Evolutionary conservation across 2,329 filamentous ascomycete genomes (phyloP).

Genomic region (Fusarium sp.): DNA sequence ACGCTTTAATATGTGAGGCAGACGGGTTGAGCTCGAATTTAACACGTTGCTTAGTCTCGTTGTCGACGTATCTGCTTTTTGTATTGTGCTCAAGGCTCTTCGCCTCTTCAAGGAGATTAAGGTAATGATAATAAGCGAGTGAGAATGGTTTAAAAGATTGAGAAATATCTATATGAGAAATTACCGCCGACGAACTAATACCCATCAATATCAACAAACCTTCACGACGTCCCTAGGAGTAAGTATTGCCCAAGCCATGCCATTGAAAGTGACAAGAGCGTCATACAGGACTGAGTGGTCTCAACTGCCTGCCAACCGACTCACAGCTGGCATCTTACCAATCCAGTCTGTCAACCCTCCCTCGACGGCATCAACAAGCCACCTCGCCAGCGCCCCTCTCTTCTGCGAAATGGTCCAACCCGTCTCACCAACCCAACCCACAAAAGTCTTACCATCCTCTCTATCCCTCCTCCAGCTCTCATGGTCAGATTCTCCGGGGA

Average conservation of each 20-base stretch:
- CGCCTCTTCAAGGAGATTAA: too few species aligned
- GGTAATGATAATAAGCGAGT: too few species aligned
- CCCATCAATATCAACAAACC: background rate
- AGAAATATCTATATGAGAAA: too few species aligned
- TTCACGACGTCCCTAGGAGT: background rate
- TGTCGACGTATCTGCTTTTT: too few species aligned
- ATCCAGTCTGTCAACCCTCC: background rate
- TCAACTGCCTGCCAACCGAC: background rate
- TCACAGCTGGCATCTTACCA: background rate
- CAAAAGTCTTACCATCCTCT: constrained; percentile 16
- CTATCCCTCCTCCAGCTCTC: constrained; percentile 43
- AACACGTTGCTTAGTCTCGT: too few species aligned
- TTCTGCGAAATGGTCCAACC: background rate
- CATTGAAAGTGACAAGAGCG: fast-evolving
- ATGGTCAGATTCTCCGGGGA: constrained; percentile 42
- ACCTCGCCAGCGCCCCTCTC: background rate
- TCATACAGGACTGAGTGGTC: background rate
- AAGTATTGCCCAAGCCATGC: background rate
- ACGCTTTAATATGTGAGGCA: background rate
- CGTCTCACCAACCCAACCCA: constrained; percentile 1
- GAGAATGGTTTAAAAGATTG: too few species aligned
- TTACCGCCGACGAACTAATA: background rate
- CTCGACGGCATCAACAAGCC: background rate
- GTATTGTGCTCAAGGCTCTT: too few species aligned
- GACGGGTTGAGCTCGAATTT: too few species aligned